Percentiles rank a stretch among this genome's conserved stretches.
Conservation (phyloP, 495 filamentous ascomycete species). For the Clavariopsis aquatica region DNA sequence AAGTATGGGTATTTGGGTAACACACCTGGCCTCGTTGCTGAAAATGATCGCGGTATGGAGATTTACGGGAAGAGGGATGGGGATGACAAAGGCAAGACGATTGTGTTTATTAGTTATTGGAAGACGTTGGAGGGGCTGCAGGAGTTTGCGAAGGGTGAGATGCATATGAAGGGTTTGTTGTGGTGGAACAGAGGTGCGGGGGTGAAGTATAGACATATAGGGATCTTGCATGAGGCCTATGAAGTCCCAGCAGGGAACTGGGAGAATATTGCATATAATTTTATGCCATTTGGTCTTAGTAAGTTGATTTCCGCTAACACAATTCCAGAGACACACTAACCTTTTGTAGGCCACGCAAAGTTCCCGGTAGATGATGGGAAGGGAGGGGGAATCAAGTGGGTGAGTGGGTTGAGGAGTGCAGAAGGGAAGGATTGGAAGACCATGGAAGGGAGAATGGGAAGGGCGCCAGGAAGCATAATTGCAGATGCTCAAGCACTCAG, state of each 20-base stretch:
- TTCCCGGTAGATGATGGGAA: slow-evolving; percentile 12
- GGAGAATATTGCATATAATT: slow-evolving; percentile 17
- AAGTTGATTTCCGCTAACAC: background rate
- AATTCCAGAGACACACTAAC: background rate
- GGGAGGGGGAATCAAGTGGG: background rate
- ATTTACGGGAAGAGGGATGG: background rate
- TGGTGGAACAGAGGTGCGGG: slow-evolving; percentile 11
- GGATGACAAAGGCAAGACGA: slow-evolving; percentile 14
- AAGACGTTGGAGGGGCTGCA: slow-evolving; percentile 19
- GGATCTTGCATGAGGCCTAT: slow-evolving; percentile 21
- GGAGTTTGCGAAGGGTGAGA: slow-evolving; percentile 1
- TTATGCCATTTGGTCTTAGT: slow-evolving; percentile 11
- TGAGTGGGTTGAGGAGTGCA: background rate
- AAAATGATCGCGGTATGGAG: background rate
- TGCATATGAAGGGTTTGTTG: slow-evolving; percentile 9
- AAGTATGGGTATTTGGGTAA: slow-evolving; percentile 22
- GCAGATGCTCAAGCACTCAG: too few species aligned
- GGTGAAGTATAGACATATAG: slow-evolving; percentile 2
- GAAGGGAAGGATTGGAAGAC: slow-evolving; percentile 16
- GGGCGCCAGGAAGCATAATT: background rate
- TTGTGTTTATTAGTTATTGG: slow-evolving; percentile 18
- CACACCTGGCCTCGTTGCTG: background rate
- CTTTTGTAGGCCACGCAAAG: slow-evolving; percentile 1
- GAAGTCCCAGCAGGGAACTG: slow-evolving; percentile 18
- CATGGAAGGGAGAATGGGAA: slow-evolving; percentile 13